phyloP scores from a whole-genome alignment of 495 filamentous ascomycete genomes.

The Penicillium coprophilum region DNA sequence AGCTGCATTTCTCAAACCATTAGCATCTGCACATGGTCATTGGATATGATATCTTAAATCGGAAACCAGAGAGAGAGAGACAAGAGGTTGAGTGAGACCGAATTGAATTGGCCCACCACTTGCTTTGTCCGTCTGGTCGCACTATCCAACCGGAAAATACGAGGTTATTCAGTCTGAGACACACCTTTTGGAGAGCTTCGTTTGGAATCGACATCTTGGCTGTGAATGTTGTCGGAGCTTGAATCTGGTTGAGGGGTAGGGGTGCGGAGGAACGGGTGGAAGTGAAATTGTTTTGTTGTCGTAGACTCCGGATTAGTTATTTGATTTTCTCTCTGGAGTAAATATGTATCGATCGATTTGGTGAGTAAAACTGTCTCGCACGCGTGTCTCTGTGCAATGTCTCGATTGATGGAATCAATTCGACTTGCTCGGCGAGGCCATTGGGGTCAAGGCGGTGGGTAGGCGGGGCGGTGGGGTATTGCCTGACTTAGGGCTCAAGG shows the following conservation, averaged over 20 bases:
- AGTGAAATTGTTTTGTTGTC: neutral
- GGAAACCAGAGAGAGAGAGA: neutral
- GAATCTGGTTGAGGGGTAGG: conserved; percentile 14
- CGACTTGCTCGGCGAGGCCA: conserved; percentile 4
- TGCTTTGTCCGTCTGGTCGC: neutral
- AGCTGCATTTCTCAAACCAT: conserved; percentile 56
- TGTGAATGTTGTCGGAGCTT: conserved; percentile 10
- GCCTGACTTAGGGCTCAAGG: conserved; percentile 8
- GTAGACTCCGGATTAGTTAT: neutral
- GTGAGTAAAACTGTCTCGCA: neutral
- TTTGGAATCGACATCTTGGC: conserved; percentile 89
- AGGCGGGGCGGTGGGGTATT: neutral
- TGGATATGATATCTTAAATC: neutral
- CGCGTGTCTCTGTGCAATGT: conserved; percentile 3
- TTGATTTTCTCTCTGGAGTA: neutral
- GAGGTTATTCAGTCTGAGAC: neutral
- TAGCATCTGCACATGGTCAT: conserved; percentile 6
- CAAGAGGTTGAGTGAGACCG: conserved; percentile 2
- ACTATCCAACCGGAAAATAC: neutral
- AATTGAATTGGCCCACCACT: neutral
- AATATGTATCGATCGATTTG: neutral
- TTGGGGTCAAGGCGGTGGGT: conserved; percentile 5
- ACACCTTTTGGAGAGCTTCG: conserved; percentile 91
- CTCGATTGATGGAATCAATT: conserved; percentile 4
- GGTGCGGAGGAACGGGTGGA: conserved; percentile 13